Evolutionary conservation across 1,284 basidiomycete genomes (phyloP).

Genomic region (Tetrapyrgos nigripes): DNA sequence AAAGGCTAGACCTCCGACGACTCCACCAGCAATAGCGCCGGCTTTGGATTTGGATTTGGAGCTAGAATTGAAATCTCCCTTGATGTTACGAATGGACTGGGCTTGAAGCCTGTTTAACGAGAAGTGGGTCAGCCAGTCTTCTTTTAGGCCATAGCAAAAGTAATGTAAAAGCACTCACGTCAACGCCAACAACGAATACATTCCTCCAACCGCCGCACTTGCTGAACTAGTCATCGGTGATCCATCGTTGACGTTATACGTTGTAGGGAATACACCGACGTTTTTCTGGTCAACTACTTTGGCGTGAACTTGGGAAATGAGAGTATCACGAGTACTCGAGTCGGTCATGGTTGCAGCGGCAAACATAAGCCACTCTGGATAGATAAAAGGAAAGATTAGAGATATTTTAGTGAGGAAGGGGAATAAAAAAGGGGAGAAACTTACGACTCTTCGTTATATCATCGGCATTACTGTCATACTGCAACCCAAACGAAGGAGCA

Average conservation of each 20-base stretch:
- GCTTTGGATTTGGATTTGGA: not conserved
- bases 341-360: constrained; percentile 39
- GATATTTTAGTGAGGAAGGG: too few relatives aligned
- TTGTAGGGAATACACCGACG: constrained; percentile 31
- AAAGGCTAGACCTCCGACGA: constrained; percentile 14
- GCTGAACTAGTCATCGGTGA: constrained; percentile 17
- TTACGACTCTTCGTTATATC: constrained; percentile 34
- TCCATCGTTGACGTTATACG: constrained; percentile 35
- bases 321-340: constrained; percentile 30
- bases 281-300: constrained; percentile 26
- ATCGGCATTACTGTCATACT: constrained; percentile 29
- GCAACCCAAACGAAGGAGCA: constrained; percentile 26
- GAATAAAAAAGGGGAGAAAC: constrained; percentile 8
- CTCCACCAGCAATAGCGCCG: constrained; percentile 21
- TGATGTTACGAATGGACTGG: not conserved
- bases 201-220: constrained; percentile 39
- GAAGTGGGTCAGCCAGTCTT: not conserved
- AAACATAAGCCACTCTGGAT: constrained; percentile 46
- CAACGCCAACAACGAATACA: constrained; percentile 37
- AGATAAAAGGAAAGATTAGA: not conserved
- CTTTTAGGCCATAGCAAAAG: not conserved
- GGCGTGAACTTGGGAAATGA: constrained; percentile 39
- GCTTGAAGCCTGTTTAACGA: not conserved
- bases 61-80: not conserved
- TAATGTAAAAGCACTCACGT: constrained; percentile 33